These are phyloP conservation scores for Diplodia sapinea DNA, from an alignment of 2,329 filamentous ascomycete genomes.

Conservation along the genomic window DNA sequence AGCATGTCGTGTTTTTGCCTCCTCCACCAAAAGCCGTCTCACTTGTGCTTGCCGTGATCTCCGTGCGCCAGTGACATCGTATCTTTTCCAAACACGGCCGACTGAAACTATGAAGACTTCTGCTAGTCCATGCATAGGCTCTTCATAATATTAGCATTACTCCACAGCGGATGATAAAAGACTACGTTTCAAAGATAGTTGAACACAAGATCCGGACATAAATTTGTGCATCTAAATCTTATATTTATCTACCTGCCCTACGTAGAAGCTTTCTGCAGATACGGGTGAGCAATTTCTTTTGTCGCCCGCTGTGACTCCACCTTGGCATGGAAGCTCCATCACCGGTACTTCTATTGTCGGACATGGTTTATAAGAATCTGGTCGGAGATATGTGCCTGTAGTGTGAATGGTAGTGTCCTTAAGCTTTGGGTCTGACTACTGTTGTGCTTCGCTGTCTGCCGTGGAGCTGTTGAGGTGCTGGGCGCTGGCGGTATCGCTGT, in stretches of 20 bases:
- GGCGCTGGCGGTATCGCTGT: no score
- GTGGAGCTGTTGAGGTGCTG: background rate
- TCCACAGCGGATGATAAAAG: background rate
- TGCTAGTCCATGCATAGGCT: no score
- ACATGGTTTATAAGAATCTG: background rate
- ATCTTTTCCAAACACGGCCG: background rate
- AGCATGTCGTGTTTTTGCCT: background rate
- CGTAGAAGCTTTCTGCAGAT: no score
- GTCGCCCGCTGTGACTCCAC: no score
- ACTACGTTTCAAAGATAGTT: no score
- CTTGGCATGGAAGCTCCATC: no score
- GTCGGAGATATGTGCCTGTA: background rate
- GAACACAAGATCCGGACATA: no score
- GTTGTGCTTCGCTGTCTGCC: background rate
- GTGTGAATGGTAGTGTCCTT: background rate
- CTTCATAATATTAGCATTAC: no score
- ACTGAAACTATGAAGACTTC: background rate
- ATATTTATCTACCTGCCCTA: no score
- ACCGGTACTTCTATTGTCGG: background rate
- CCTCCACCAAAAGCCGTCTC: background rate
- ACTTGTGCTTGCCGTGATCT: background rate
- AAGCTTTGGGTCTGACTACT: background rate
- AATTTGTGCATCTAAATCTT: no score
- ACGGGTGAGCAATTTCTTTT: no score
- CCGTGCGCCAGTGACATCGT: background rate